Base-by-base conservation (phyloP, 768 basidiomycete species). In the Russula lepida region DNA sequence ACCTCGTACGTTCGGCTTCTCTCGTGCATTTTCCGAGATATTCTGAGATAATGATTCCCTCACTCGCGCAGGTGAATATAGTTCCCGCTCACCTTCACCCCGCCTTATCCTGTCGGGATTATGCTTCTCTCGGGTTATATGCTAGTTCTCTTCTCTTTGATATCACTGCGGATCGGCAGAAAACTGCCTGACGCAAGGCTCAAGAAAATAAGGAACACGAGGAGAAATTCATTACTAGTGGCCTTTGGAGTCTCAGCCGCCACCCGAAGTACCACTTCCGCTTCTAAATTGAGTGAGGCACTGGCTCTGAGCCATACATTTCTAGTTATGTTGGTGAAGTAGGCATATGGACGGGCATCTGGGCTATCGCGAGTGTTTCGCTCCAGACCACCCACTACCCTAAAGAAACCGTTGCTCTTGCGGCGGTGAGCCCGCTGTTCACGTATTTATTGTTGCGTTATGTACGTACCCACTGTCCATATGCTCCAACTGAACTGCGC, bases 301-400 rank as follows among this genome's bases (percentile, higher is more conserved):
- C 27, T 5, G 12, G 8, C 17, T n/a, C n/a, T 59, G 57, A 44
- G 15, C 39, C 12, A 30, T 41, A 6, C 15, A 30, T 65, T 52
- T 48, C n/a, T 58, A 88, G 87, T 72, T 88, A 89, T 68, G 78
- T 86, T 37, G 85, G 82, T 19, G 87, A 90, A 74, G 77, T 88
- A 3, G 81, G 84, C 8, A 75, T 89, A 44, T 87, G 86, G 84
- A 76, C 78, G 1, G 84, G 84, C 1, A 82, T 89, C 15, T 87
- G 82, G 77, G 75, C 79, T 4, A 70, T 87, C 19, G 81, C 84
- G 1, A 74, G 79, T 1, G 64, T 76, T 4, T 76, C 81, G 2
- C 74, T 86, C 39, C 75, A 77, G 65, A 73, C 74, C 3, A 65
- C 75, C 0, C 72, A 74, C 55, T 81, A 79, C 64, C 82, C 83